A percentile compares a stretch with the other conserved stretches of the same genome.
Evolutionary conservation across 2,329 filamentous ascomycete species (phyloP).

Genomic region (Trichoderma semiorbis): DNA sequence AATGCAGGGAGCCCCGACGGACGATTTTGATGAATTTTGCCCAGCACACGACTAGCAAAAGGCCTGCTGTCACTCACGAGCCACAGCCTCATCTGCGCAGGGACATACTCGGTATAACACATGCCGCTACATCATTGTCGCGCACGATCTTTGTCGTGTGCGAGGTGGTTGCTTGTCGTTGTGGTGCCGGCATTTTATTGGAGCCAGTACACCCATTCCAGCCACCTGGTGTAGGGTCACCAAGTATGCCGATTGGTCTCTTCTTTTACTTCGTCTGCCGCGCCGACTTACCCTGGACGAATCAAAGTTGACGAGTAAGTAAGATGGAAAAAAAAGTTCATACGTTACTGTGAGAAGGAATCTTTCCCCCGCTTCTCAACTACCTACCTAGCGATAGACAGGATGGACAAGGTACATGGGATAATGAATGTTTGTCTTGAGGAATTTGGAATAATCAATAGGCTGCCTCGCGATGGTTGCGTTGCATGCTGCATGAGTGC

Average conservation of each 20-base stretch:
- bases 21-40: not conserved
- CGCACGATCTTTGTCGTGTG: constrained; percentile 1
- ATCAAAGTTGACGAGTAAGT: not conserved
- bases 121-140: not conserved
- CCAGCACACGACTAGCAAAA: not conserved
- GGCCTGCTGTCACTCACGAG: not conserved
- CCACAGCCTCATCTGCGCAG: not conserved
- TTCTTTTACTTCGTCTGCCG: not conserved
- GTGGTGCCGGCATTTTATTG: constrained; percentile 8
- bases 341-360: not conserved
- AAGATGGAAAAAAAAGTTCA: not conserved
- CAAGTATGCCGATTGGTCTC: constrained; percentile 16
- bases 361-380: not conserved
- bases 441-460: not conserved
- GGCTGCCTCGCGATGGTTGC: not conserved
- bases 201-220: not conserved
- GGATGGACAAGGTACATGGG: not conserved
- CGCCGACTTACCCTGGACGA: constrained; percentile 1
- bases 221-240: constrained; percentile 1
- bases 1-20: not conserved
- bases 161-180: not conserved
- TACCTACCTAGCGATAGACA: not conserved
- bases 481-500: not conserved
- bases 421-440: not conserved
- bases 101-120: not conserved